Evolutionary conservation across 208 protist genomes (phyloP).

Genomic region (Angomonas ambiguus): DNA sequence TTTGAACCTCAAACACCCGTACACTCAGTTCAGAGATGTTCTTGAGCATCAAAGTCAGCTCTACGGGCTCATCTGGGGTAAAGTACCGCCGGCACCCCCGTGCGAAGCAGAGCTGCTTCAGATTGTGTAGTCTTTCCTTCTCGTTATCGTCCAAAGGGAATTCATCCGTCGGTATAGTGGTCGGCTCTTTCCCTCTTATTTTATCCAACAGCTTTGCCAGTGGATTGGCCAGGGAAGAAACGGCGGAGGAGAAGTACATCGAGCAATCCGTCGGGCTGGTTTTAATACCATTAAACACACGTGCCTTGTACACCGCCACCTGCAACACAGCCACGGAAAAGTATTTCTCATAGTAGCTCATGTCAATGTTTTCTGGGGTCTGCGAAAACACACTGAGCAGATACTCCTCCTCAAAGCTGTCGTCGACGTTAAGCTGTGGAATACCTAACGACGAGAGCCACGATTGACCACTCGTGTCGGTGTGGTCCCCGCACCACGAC

Average conservation of each 20-base stretch:
- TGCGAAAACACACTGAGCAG: neutral
- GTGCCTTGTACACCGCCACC: neutral
- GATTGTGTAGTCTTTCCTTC: neutral
- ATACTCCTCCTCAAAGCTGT: neutral
- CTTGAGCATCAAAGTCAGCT: neutral
- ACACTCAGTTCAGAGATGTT: neutral
- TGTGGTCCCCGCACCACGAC: neutral
- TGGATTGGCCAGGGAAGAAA: neutral
- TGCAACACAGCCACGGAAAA: neutral
- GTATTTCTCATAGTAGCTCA: conserved; percentile 1
- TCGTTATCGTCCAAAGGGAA: neutral
- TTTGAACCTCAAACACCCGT: conserved; percentile 8
- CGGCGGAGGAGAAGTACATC: neutral
- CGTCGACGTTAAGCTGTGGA: neutral
- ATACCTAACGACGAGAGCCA: too few relatives aligned
- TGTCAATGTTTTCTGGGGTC: too few relatives aligned
- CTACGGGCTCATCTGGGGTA: neutral
- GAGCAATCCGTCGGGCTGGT: too few relatives aligned
- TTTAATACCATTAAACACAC: conserved; percentile 1
- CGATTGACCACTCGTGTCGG: too few relatives aligned
- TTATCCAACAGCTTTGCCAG: neutral
- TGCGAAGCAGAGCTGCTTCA: neutral
- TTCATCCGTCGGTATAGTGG: neutral
- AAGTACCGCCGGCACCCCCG: neutral
- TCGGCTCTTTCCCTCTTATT: neutral